A percentile compares a stretch with the other conserved stretches of the same genome.
Conservation (phyloP, 2,329 filamentous ascomycete genomes). For the Simplicillium sp. region DNA sequence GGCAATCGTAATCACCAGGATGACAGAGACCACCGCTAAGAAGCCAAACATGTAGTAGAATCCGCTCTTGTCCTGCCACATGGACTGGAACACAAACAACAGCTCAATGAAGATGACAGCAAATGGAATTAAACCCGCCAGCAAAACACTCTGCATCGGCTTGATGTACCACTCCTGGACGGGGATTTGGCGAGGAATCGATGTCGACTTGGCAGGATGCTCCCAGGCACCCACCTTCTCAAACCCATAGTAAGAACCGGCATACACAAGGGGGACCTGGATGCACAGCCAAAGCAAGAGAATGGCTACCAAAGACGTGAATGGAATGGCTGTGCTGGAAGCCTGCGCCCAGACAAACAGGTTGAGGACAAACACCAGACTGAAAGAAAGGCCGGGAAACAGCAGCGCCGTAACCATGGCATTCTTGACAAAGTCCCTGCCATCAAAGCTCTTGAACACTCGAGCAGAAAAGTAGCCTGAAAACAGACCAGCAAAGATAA, state of each 20-base stretch:
- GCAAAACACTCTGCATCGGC: constrained; percentile 51
- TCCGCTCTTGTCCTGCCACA: constrained; percentile 85
- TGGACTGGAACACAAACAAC: constrained; percentile 74
- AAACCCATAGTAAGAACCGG: constrained; percentile 71
- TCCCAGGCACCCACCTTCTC: constrained; percentile 59
- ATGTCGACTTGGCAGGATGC: constrained; percentile 70
- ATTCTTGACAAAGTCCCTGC: constrained; percentile 65
- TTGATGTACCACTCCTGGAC: constrained; percentile 66
- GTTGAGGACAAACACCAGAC: constrained; percentile 69
- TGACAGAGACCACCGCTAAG: constrained; percentile 61
- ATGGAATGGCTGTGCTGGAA: constrained; percentile 78
- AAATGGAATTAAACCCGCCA: constrained; percentile 74
- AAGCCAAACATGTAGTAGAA: constrained; percentile 93
- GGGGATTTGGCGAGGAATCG: constrained; percentile 65
- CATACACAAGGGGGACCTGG: constrained; percentile 75
- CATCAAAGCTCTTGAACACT: constrained; percentile 76
- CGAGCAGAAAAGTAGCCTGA: constrained; percentile 82
- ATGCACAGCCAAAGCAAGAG: constrained; percentile 74
- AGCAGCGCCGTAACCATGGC: constrained; percentile 67
- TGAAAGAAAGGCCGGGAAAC: constrained; percentile 71
- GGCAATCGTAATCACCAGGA: constrained; percentile 67
- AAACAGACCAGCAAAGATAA: constrained; percentile 73
- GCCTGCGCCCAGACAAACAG: constrained; percentile 87
- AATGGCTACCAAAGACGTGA: constrained; percentile 66
- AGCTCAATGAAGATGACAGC: constrained; percentile 84